Base-by-base conservation (phyloP, 108 stramenopile genomes). In the Cyclotella baltica region DNA sequence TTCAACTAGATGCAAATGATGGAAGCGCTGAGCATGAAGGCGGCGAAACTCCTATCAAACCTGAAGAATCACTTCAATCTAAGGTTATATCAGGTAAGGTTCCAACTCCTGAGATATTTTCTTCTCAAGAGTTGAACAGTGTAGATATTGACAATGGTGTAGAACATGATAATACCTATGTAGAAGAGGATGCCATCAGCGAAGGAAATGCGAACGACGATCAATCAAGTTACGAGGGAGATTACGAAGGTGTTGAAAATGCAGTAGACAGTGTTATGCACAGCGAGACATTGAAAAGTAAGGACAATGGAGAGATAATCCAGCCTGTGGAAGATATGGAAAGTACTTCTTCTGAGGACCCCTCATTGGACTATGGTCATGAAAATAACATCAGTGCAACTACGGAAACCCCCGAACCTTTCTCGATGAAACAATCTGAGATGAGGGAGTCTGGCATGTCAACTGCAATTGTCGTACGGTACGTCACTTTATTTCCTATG, bases 391-490 rank as follows among this genome's bases (percentile, higher is more conserved):
- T 10, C 25, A n/a, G 16, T 2, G 15, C 18, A 19, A 27, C 16
- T 4, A 2, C 0, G 11, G 3, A 1, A 20, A 36, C 19, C 37
- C 10, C 13, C 8, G 16, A 67, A 5, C 11, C 11, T 43, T 25
- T 25, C 15, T 11, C 20, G 28, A 29, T 36, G 28, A 81, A 81
- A 62, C 79, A 77, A 63, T 84, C 83, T 0, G 28, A 62, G 22
- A 43, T 65, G 4, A 62, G 73, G 5, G 30, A 58, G 19, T 46
- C 57, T 25, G 83, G 83, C 46, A 75, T 69, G 74, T 84, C 83
- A 13, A 84, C 78, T 35, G 83, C 78, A 31, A 68, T 84, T 53
- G 78, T 84, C 18, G 57, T 84, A 19, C 29, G 67, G 67, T 68
- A 52, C 5, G 67, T 50, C 4, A 50, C 3, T 34, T 1, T 34